Evolutionary conservation across 176 grass and related monocot species (phyloP).

Genomic region (Eragrostis curvula): DNA sequence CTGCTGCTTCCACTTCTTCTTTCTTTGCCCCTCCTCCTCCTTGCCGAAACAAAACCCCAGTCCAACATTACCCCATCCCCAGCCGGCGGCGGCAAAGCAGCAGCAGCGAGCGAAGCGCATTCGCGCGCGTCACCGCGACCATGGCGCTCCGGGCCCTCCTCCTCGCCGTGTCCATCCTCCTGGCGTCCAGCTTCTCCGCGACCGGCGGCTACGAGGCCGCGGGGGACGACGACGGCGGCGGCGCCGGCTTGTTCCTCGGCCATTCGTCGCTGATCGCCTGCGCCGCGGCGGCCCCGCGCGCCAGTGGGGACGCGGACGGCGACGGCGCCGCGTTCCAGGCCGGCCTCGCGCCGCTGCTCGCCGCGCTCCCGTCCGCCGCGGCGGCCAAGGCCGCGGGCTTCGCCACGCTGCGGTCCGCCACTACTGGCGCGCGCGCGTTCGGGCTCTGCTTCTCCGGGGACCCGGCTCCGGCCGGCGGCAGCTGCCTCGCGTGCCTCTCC

Average conservation of each 20-base stretch:
- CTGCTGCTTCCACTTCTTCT: background rate
- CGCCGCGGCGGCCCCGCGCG: background rate
- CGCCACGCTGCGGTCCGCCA: background rate
- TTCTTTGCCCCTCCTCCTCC: background rate
- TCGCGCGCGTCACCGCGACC: background rate
- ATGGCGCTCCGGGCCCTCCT: conserved; percentile 2
- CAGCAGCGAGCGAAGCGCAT: background rate
- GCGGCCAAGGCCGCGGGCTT: conserved; percentile 10
- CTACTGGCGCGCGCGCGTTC: background rate
- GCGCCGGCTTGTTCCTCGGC: background rate
- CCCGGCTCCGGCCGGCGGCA: too few species aligned
- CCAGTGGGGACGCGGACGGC: too few species aligned
- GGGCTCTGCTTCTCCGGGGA: conserved; percentile 28
- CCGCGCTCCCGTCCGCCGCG: conserved; percentile 23
- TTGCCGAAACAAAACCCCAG: background rate
- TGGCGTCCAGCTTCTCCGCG: background rate
- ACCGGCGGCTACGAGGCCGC: background rate
- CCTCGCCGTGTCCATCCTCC: background rate
- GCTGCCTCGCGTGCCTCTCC: conserved; percentile 5
- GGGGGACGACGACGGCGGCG: background rate
- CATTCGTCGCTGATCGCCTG: conserved; percentile 8
- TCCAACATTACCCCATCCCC: background rate
- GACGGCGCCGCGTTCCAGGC: background rate
- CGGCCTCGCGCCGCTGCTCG: conserved; percentile 4
- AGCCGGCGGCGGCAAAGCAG: background rate